Base-by-base conservation (phyloP, 169 alveolate species). In the Cyclospora cayetanensis region DNA sequence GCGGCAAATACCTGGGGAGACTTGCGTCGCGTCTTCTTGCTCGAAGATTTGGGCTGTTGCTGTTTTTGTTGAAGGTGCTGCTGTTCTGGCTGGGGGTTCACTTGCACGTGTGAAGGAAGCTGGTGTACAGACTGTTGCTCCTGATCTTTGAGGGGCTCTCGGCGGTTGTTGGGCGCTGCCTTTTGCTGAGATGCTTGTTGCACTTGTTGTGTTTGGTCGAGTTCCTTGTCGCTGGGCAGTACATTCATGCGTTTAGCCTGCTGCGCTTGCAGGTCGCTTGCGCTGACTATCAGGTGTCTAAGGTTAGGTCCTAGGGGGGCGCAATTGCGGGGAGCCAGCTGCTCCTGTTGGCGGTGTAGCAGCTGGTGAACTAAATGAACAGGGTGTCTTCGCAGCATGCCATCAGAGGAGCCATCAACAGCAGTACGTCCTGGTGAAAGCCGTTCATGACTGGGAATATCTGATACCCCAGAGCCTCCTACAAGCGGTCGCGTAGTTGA, bases 301-400 rank as follows among this genome's bases (percentile, higher is more conserved):
- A 66, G 79, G 43, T 29, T 66, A 43, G 39, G 46, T 31, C 43
- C 41, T 18, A 11, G 7, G 2, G 79, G 15, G 11, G 43, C 18
- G 79, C 1, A 7, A 27, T 22, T 31, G 18, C 31, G 79, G 46
- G 15, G 79, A n/a, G n/a, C n/a, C 79, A 3, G 79, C 79, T 66
- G 79, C 79, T 66, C 46, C 41, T 66, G 79, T 43, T 66, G 79
- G 79, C 18, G 31, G 79, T 35, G 79, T 43, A 27, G 79, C 1
- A 66, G 79, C 79, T 18, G 79, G 46, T 27, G 43, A 37, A 29
- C 79, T 43, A 15, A 11, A 1, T 66, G n/a, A 4, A 43, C 0
- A 11, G 79, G 46, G 4, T n/a, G 79, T 43, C n/a, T 29, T 43
- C 15, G 79, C 79, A 27, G 79, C 79, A 50, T 50, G 27, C 1